Percentiles rank a stretch among this genome's conserved stretches.
Evolutionary conservation across 768 basidiomycete species (phyloP).

Genomic region (Tricholoma hemisulphureum): DNA sequence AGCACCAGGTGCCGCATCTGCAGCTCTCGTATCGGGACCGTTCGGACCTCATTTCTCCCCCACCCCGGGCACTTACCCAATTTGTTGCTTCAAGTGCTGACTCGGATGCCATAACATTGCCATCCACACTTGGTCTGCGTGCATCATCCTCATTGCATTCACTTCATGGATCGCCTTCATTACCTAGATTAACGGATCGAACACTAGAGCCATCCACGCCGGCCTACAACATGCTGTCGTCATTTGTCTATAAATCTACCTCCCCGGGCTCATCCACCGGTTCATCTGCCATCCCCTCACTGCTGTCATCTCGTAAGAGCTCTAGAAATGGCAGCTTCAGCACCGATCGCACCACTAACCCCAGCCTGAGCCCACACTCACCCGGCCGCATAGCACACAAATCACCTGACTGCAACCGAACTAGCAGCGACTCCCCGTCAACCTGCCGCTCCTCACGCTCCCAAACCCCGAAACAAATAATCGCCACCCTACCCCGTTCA

Average conservation of each 20-base stretch:
- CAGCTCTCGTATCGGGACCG: constrained; percentile 53
- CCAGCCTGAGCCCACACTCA: constrained; percentile 4
- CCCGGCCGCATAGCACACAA: constrained; percentile 11
- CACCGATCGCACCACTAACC: constrained; percentile 19
- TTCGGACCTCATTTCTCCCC: constrained; percentile 57
- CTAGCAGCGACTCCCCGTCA: constrained; percentile 9
- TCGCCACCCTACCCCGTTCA: constrained; percentile 27
- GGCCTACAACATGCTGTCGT: constrained; percentile 62
- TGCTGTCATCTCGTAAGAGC: constrained; percentile 32
- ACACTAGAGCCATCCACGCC: constrained; percentile 46
- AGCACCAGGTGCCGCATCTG: constrained; percentile 38
- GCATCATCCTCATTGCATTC: constrained; percentile 28
- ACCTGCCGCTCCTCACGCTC: constrained; percentile 25
- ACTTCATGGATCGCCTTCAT: constrained; percentile 20
- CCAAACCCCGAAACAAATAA: constrained; percentile 27
- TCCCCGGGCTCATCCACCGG: constrained; percentile 32
- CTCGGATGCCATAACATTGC: constrained; percentile 53
- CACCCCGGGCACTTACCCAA: constrained; percentile 75
- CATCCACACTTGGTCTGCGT: constrained; percentile 70
- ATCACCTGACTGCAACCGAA: constrained; percentile 9
- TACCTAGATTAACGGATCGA: constrained; percentile 36
- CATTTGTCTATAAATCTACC: constrained; percentile 44
- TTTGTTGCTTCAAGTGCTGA: constrained; percentile 61
- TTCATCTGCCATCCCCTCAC: constrained; percentile 31
- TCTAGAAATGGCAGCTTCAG: constrained; percentile 33